Conservation (phyloP, 1,139 yeast species). For the Meyerozyma carpophila region DNA sequence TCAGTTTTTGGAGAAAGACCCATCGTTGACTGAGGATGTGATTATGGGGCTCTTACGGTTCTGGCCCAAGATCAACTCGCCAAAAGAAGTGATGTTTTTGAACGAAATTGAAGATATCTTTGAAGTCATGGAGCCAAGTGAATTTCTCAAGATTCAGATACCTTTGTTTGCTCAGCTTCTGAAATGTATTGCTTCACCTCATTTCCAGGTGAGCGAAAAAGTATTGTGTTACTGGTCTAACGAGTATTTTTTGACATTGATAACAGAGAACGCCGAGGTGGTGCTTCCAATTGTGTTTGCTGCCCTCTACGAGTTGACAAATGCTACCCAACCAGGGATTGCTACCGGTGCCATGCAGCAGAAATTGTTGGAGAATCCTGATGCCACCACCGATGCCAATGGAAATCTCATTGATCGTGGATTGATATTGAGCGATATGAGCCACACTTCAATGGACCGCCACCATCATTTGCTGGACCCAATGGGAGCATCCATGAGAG, state of each 20-base stretch:
- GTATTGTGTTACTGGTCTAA: slow-evolving; percentile 93
- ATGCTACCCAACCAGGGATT: slow-evolving; percentile 45
- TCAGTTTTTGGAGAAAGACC: slow-evolving; percentile 93
- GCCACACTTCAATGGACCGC: slow-evolving; percentile 9
- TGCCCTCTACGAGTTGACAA: slow-evolving; percentile 77
- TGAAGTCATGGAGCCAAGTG: slow-evolving; percentile 92
- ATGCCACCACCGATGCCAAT: slow-evolving; percentile 40
- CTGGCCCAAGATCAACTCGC: slow-evolving; percentile 96
- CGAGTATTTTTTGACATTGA: slow-evolving; percentile 84
- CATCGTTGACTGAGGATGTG: slow-evolving; percentile 87
- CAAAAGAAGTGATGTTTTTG: slow-evolving; percentile 92
- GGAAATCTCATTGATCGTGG: slow-evolving; percentile 42
- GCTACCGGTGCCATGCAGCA: slow-evolving; percentile 46
- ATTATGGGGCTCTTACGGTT: slow-evolving; percentile 86
- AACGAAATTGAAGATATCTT: slow-evolving; percentile 95
- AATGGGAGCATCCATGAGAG: slow-evolving; percentile 15
- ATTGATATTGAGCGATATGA: slow-evolving; percentile 23
- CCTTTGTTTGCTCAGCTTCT: slow-evolving; percentile 93
- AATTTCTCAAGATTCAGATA: slow-evolving; percentile 85
- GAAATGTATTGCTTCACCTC: slow-evolving; percentile 91
- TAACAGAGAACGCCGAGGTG: slow-evolving; percentile 87
- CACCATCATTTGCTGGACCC: slow-evolving; percentile 12
- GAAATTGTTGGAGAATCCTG: slow-evolving; percentile 36
- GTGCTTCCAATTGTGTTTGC: slow-evolving; percentile 91
- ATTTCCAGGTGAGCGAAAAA: slow-evolving; percentile 95